These are phyloP conservation scores for Fusarium sp. DNA, from an alignment of 2,329 filamentous ascomycete species.

Conservation along the genomic window DNA sequence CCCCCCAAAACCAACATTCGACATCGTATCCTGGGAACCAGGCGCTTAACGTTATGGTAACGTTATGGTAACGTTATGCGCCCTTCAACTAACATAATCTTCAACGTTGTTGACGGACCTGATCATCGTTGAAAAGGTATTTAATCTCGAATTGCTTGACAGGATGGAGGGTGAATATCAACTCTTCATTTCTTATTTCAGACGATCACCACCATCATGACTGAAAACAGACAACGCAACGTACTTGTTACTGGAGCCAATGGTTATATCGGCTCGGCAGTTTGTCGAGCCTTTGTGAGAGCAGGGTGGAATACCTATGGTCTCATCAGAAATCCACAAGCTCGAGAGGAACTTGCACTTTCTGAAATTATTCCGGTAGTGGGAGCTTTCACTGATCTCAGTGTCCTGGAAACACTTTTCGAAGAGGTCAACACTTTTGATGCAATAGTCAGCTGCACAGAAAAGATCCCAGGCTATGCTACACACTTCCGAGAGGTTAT, in stretches of 20 bases:
- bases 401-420: conserved; percentile 43
- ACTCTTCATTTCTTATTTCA: not conserved
- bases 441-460: conserved; percentile 55
- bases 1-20: too few relatives aligned
- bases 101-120: not conserved
- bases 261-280: conserved; percentile 58
- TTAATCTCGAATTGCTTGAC: not conserved
- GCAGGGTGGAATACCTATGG: conserved; percentile 58
- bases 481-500: conserved; percentile 52
- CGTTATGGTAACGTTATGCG: conserved; percentile 1
- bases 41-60: not conserved
- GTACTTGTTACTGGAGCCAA: conserved; percentile 60
- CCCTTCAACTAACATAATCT: conserved; percentile 1
- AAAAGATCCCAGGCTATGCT: conserved; percentile 52
- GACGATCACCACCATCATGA: not conserved
- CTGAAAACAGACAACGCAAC: conserved; percentile 1
- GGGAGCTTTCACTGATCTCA: conserved; percentile 49
- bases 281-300: conserved; percentile 56
- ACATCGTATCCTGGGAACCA: rapidly evolving
- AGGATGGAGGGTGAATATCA: not conserved
- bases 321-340: conserved; percentile 50
- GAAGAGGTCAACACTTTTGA: conserved; percentile 48
- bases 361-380: conserved; percentile 55
- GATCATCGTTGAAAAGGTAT: not conserved
- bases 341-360: conserved; percentile 42